Evolutionary conservation across 1,139 yeast genomes (phyloP).

Genomic region (Suhomyces kunorum): DNA sequence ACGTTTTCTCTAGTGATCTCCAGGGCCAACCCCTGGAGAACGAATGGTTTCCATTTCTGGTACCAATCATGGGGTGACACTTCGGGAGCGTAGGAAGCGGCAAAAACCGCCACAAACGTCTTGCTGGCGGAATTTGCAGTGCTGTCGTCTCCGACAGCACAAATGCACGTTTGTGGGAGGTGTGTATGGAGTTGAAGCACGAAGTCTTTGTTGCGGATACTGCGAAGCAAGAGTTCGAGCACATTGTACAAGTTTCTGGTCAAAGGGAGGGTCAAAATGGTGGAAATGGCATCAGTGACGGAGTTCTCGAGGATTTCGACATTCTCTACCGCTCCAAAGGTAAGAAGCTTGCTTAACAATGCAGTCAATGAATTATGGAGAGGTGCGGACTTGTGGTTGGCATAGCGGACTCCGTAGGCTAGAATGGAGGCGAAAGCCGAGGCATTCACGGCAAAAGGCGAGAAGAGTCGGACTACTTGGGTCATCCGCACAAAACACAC

Average conservation of each 20-base stretch:
- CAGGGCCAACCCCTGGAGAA: constrained; percentile 33
- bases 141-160: constrained; percentile 55
- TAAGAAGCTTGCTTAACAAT: constrained; percentile 53
- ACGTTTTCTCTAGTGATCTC: constrained; percentile 45
- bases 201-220: constrained; percentile 36
- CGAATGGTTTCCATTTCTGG: constrained; percentile 49
- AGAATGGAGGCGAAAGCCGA: constrained; percentile 29
- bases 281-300: not conserved
- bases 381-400: constrained; percentile 73
- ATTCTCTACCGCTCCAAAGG: constrained; percentile 29
- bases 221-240: constrained; percentile 53
- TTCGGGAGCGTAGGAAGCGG: constrained; percentile 21
- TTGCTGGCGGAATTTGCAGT: constrained; percentile 71
- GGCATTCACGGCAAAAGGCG: constrained; percentile 6
- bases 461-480: constrained; percentile 26
- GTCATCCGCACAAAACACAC: constrained; percentile 63
- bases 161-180: constrained; percentile 48
- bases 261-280: constrained; percentile 26
- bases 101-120: constrained; percentile 51
- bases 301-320: constrained; percentile 5
- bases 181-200: constrained; percentile 45
- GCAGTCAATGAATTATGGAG: constrained; percentile 67
- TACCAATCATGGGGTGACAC: constrained; percentile 45
- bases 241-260: constrained; percentile 62
- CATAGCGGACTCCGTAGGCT: constrained; percentile 61